Percentiles rank a stretch among this genome's conserved stretches.
Evolutionary conservation across 2,329 filamentous ascomycete genomes (phyloP).

Genomic region (Paraphoma sp.): DNA sequence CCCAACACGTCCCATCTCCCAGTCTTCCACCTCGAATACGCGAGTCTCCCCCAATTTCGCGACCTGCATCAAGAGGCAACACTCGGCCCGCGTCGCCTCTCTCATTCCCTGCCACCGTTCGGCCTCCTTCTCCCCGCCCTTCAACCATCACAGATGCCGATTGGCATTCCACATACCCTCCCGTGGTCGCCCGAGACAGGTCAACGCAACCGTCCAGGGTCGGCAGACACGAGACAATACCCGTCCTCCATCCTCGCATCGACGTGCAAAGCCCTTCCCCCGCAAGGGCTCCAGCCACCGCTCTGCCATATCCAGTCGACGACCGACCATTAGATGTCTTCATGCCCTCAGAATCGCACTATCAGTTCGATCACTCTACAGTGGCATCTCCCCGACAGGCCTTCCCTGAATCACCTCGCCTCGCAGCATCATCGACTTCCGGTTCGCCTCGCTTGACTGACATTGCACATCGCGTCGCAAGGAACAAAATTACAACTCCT

Average conservation of each 20-base stretch:
- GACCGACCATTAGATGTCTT: constrained; percentile 42
- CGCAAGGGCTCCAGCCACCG: constrained; percentile 30
- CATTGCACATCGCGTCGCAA: constrained; percentile 14
- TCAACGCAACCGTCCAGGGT: constrained; percentile 37
- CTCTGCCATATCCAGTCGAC: constrained; percentile 56
- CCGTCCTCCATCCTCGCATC: constrained; percentile 37
- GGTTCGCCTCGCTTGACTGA: constrained; percentile 31
- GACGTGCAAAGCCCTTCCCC: constrained; percentile 43
- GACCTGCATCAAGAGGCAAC: constrained; percentile 37
- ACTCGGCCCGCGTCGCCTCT: constrained; percentile 34
- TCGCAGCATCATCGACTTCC: constrained; percentile 24
- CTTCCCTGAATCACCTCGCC: constrained; percentile 30
- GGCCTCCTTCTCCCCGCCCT: constrained; percentile 22
- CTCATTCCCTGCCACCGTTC: constrained; percentile 25
- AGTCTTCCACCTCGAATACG: constrained; percentile 32
- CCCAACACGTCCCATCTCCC: constrained; percentile 31
- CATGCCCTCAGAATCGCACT: constrained; percentile 54
- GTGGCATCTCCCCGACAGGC: constrained; percentile 26
- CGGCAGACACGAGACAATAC: constrained; percentile 38
- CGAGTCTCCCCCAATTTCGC: constrained; percentile 30
- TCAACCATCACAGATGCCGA: constrained; percentile 34
- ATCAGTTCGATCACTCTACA: constrained; percentile 46
- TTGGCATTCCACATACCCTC: constrained; percentile 42
- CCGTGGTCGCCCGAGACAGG: constrained; percentile 24
- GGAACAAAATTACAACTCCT: constrained; percentile 8